These are phyloP conservation scores for Tricholomella constricta DNA, from an alignment of 768 basidiomycete species.

Conservation along the genomic window DNA sequence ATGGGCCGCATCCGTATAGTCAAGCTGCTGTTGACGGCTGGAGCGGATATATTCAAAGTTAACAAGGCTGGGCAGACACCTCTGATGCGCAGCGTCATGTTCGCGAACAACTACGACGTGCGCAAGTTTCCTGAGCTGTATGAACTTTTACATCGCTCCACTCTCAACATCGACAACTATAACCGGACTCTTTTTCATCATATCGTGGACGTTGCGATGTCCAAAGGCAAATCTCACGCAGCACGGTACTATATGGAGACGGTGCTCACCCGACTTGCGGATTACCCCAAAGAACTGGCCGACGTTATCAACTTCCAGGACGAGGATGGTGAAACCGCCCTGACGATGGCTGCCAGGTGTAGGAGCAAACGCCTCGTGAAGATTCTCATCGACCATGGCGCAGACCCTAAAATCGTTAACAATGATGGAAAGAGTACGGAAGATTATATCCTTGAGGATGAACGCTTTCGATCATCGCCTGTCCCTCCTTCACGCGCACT, in stretches of 20 bases:
- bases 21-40: slow-evolving; percentile 89
- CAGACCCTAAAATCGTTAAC: slow-evolving; percentile 93
- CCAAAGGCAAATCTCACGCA: slow-evolving; percentile 96
- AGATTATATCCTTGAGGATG: slow-evolving; percentile 98
- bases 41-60: slow-evolving; percentile 95
- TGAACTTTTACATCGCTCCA: slow-evolving; percentile 95
- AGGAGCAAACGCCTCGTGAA: slow-evolving; percentile 95
- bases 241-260: slow-evolving; percentile 99
- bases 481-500: slow-evolving; percentile 67
- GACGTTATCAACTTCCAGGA: slow-evolving; percentile 99
- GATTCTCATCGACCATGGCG: slow-evolving; percentile 93
- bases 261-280: slow-evolving; percentile 79
- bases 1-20: slow-evolving; percentile 98
- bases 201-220: slow-evolving; percentile 95
- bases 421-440: slow-evolving; percentile 96
- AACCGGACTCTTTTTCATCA: slow-evolving; percentile 99
- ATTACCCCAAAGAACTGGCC: slow-evolving; percentile 93
- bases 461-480: slow-evolving; percentile 92
- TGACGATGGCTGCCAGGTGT: slow-evolving; percentile 96
- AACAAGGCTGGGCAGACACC: slow-evolving; percentile 97
- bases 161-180: slow-evolving; percentile 96
- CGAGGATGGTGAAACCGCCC: slow-evolving; percentile 96
- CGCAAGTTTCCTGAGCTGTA: slow-evolving; percentile 98
- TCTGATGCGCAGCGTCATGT: slow-evolving; percentile 99
- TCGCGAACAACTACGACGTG: slow-evolving; percentile 98